phyloP scores from a whole-genome alignment of 2,329 filamentous ascomycete genomes.

The Helotiales sp. region DNA sequence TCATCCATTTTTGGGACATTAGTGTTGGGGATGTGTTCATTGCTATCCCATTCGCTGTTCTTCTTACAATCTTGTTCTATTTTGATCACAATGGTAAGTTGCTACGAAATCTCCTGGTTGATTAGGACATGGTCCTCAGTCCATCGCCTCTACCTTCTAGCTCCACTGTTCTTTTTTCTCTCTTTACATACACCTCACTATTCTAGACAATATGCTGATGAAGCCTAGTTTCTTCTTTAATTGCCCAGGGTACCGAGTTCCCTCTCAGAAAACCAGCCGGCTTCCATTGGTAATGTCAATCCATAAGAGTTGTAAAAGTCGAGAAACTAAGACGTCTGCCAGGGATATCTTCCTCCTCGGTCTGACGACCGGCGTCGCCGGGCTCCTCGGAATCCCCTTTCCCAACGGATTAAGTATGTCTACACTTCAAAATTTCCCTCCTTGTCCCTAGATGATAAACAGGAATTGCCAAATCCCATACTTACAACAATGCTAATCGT shows the following conservation, averaged over 20 bases:
- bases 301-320: neutral
- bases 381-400: conserved; percentile 77
- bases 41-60: conserved; percentile 83
- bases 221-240: conserved; percentile 73
- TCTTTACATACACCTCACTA: neutral
- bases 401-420: conserved; percentile 71
- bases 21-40: conserved; percentile 75
- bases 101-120: no score
- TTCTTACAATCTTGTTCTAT: conserved; percentile 85
- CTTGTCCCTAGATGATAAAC: neutral
- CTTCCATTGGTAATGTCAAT: conserved; percentile 69
- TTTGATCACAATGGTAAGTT: conserved; percentile 86
- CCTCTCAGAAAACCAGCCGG: conserved; percentile 80
- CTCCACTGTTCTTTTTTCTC: no score
- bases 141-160: no score
- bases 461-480: neutral
- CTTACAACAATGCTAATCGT: neutral
- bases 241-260: conserved; percentile 83
- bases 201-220: neutral
- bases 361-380: conserved; percentile 75
- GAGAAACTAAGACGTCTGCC: neutral
- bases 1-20: conserved; percentile 83
- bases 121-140: no score
- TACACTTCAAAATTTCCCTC: neutral
- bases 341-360: conserved; percentile 77